Evolutionary conservation across 2,329 filamentous ascomycete genomes (phyloP).

Genomic region (Ascochyta lentis): DNA sequence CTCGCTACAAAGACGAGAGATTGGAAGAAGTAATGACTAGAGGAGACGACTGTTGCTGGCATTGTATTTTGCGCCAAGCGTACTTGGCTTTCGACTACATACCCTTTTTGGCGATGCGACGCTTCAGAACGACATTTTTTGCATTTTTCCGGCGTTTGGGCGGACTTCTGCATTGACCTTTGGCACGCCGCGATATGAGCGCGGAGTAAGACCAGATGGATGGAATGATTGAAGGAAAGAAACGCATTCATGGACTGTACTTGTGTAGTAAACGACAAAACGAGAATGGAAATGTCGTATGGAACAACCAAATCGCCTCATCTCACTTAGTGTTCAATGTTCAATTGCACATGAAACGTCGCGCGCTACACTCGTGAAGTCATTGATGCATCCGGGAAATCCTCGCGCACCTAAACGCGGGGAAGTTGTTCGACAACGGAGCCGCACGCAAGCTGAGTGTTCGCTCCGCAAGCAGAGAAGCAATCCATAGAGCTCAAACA

Average conservation of each 20-base stretch:
- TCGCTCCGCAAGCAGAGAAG: conserved; percentile 11
- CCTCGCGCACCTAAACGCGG: conserved; percentile 10
- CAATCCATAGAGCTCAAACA: background rate
- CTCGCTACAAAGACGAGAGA: background rate
- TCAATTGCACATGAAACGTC: background rate
- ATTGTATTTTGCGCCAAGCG: conserved; percentile 36
- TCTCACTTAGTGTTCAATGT: too few species aligned
- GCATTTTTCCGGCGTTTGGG: conserved; percentile 42
- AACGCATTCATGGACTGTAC: conserved; percentile 33
- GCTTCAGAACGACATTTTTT: conserved; percentile 34
- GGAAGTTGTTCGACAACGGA: conserved; percentile 7
- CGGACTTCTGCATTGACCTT: conserved; percentile 8
- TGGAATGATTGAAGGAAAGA: conserved; percentile 19
- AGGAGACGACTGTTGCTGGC: conserved; percentile 20
- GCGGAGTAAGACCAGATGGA: conserved; percentile 9
- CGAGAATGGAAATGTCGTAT: conserved; percentile 25
- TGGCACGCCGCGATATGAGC: conserved; percentile 8
- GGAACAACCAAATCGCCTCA: background rate
- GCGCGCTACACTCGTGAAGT: conserved; percentile 8
- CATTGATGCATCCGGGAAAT: conserved; percentile 17
- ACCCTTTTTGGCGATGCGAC: conserved; percentile 38
- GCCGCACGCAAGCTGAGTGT: conserved; percentile 1
- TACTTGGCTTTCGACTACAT: conserved; percentile 40
- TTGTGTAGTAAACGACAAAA: conserved; percentile 38
- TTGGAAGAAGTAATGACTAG: conserved; percentile 18